Evolutionary conservation across 495 filamentous ascomycete genomes (phyloP), one percentile per base, ranked within the genome.

Genomic region (Cudoniella acicularis): DNA sequence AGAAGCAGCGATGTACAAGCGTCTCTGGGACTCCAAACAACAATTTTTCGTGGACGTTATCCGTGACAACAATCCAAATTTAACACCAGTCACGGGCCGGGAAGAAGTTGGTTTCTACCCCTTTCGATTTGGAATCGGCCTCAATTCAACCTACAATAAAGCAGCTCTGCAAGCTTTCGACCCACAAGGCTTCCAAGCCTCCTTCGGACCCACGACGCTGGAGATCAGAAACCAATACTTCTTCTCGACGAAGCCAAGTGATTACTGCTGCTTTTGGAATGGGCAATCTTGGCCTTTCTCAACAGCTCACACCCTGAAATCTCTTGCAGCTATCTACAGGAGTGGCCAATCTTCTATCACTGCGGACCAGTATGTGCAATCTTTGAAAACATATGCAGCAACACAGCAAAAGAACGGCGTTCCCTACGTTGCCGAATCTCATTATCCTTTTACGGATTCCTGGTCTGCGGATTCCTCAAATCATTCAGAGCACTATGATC

Each of bases 251-350:
- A 77, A 72, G 54, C 70, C 70, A 17, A 64, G 63, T 21, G 65
- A 61, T 45, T 76, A 76, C 61, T 78, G 75, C 67, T 78, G 75
- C 49, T 69, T 67, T 48, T 77, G 75, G 75, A 72, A 77, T 50
- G 75, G 75, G 17, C 74, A 75, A 64, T 75, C 73, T 20, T 78
- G 75, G 75, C 75, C 75, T 16, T 78, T 72, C 56, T 71, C 69
- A 1, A 78, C 75, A 17, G 58, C 64, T 8, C 70, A 73, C 48
- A 69, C 67, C 8, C 63, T 72, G 1, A 71, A 70, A 42, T 71
- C 70, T 0, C 61, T 73, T 42, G 69, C 70, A 24, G 63, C 47
- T 20, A 71, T 75, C 55, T 75, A 73, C 60, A 70, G 65, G 21
- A 63, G 64, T 42, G 58, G 61, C 17, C 60, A 54, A n/a, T 70